phyloP scores from a whole-genome alignment of 2,329 filamentous ascomycete genomes.

The Thielaviopsis ethacetica region DNA sequence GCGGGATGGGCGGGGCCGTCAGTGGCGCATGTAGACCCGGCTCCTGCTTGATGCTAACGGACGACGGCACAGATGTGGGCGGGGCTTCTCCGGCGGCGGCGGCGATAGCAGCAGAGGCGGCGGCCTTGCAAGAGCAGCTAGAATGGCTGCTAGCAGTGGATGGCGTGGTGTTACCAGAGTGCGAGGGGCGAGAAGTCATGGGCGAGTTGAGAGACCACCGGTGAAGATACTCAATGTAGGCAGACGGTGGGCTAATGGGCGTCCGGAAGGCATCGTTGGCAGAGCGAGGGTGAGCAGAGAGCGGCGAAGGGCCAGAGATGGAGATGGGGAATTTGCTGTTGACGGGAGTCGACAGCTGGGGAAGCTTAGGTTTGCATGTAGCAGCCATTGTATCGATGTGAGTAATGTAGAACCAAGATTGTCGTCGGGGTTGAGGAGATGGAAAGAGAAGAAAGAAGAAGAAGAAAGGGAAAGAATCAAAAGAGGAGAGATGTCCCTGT shows the following conservation, averaged over 20 bases:
- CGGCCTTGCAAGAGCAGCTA: constrained; percentile 38
- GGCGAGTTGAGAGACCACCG: constrained; percentile 62
- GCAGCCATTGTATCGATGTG: constrained; percentile 11
- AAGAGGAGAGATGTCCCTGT: not conserved
- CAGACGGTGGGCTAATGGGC: constrained; percentile 76
- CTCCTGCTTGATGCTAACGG: constrained; percentile 18
- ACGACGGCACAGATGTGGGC: constrained; percentile 23
- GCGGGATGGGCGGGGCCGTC: constrained; percentile 23
- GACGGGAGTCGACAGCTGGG: constrained; percentile 45
- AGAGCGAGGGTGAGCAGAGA: constrained; percentile 31
- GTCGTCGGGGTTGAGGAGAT: not conserved
- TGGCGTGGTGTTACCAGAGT: constrained; percentile 31
- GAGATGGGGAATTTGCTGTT: constrained; percentile 46
- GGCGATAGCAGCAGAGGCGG: constrained; percentile 21
- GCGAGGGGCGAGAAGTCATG: constrained; percentile 34
- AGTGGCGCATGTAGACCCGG: constrained; percentile 17
- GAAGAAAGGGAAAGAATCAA: not conserved
- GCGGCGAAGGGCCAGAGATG: constrained; percentile 50
- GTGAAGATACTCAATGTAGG: constrained; percentile 88
- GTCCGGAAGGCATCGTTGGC: constrained; percentile 53
- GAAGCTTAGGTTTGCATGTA: constrained; percentile 39
- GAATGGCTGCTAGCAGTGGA: constrained; percentile 32
- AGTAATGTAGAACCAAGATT: not conserved
- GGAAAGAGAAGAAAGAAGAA: constrained; percentile 3
- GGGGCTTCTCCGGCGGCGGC: constrained; percentile 8